Evolutionary conservation across 192 early-diverging fungal species (phyloP), one percentile per base, ranked within the genome.

Genomic region (Chytriomyces confervae): DNA sequence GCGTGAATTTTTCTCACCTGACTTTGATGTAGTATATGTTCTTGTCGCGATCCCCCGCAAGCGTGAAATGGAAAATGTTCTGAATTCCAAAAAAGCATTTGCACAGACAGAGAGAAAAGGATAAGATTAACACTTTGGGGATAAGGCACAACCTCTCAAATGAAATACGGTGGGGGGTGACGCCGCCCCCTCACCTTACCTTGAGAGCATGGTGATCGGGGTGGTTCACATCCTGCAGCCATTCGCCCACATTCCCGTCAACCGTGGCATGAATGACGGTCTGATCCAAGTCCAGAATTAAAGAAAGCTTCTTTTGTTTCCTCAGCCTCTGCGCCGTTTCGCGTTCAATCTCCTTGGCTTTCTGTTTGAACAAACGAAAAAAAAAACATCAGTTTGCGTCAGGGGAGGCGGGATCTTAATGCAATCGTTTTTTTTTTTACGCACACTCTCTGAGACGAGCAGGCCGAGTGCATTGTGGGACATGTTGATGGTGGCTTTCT

Each of bases 211-310:
- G 78, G 73, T 85, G 82, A 79, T 89, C 89, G 20, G 82, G 82
- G 73, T 91, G 86, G n/a, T 81, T 69, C 50, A 87, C 77, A 74
- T 93, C 89, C 36, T 83, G 84, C 66, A 93, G 78, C 94, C 93
- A 95, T 63, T 92, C 91, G 5, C 84, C 89, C 20, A 95, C 91
- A 6, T 90, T 91, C 8, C 88, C 84, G 70, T 94, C 91, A 7
- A 91, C 89, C 10, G 95, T 92, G 69, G 97, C 95, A 67, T 99
- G 98, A 61, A 99, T 93, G 20, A 99, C 88, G 1, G 98, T 99
- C 83, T 97, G 96, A 82, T 99, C 98, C 62, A 99, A 87, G 88
- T 99, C 98, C 20, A 99, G 88, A 66, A 99, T 92, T 27, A 99
- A 83, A 5, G 93, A 94, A 51, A 99, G 87, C 77, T 92, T 94